Evolutionary conservation across 192 early-diverging fungal genomes (phyloP).

Genomic region (Coemansia sp.): DNA sequence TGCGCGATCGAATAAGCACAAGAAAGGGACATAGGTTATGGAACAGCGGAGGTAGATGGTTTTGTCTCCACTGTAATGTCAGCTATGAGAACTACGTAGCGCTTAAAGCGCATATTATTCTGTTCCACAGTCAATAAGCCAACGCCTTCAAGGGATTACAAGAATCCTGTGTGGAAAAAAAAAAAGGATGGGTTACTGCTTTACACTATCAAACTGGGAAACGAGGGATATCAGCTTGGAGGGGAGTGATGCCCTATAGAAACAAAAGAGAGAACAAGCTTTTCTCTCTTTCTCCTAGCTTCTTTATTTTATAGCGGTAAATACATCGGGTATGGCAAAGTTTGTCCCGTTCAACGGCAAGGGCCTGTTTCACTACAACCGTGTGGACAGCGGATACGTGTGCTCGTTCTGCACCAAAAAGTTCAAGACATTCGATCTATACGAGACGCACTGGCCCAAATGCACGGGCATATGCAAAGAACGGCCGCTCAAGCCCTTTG

Average conservation of each 20-base stretch:
- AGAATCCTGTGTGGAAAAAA: too few relatives aligned
- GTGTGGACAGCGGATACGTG: conserved; percentile 13
- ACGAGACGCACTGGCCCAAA: conserved; percentile 49
- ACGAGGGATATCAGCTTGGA: too few relatives aligned
- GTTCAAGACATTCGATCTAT: conserved; percentile 24
- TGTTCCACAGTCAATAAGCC: conserved; percentile 13
- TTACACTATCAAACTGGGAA: too few relatives aligned
- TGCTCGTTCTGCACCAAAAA: conserved; percentile 41
- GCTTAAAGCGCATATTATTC: conserved; percentile 24
- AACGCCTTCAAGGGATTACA: neutral
- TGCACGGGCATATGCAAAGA: conserved; percentile 51
- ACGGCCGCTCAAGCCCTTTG: conserved; percentile 25
- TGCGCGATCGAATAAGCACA: too few relatives aligned
- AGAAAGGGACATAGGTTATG: too few relatives aligned
- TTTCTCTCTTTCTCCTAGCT: neutral
- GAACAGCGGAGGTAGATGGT: conserved; percentile 17
- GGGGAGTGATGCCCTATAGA: neutral
- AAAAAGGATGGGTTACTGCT: neutral
- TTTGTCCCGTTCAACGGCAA: conserved; percentile 48
- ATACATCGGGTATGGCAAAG: conserved; percentile 33
- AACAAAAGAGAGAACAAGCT: neutral
- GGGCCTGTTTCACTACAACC: conserved; percentile 35
- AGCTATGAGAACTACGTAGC: conserved; percentile 44
- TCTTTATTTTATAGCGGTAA: neutral
- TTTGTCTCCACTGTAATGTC: conserved; percentile 44